Percentiles rank a stretch among this genome's conserved stretches.
Conservation (phyloP, 768 basidiomycete species). For the Podaxis sp. region DNA sequence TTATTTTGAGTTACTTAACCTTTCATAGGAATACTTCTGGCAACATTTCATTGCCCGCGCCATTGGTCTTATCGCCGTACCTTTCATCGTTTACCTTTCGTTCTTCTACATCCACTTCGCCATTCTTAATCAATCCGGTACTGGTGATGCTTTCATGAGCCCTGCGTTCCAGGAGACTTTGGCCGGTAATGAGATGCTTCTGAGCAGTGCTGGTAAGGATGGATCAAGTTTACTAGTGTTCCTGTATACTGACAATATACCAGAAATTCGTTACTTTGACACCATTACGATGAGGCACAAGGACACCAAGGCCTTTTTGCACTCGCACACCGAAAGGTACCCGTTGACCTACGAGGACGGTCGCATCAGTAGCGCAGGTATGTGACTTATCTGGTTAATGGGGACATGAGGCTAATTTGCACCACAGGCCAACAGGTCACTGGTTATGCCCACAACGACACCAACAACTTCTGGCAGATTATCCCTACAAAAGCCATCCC, state of each 20-base stretch:
- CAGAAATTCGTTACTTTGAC: slow-evolving; percentile 95
- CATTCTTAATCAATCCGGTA: slow-evolving; percentile 82
- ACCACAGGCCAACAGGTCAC: slow-evolving; percentile 88
- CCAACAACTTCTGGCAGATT: slow-evolving; percentile 95
- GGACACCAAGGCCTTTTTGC: slow-evolving; percentile 89
- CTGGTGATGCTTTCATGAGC: slow-evolving; percentile 97
- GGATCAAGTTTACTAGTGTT: neutral
- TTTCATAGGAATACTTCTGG: slow-evolving; percentile 76
- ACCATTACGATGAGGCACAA: slow-evolving; percentile 86
- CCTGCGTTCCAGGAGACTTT: slow-evolving; percentile 98
- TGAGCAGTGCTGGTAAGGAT: slow-evolving; percentile 83
- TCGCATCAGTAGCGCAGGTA: slow-evolving; percentile 91
- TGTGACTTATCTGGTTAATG: slow-evolving; percentile 3
- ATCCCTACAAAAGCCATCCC: slow-evolving; percentile 94
- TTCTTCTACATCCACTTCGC: slow-evolving; percentile 97
- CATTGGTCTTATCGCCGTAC: slow-evolving; percentile 82
- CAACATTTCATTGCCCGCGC: slow-evolving; percentile 87
- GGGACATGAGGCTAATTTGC: slow-evolving; percentile 4
- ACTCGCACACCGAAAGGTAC: slow-evolving; percentile 90
- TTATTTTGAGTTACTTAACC: neutral
- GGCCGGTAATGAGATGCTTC: slow-evolving; percentile 83
- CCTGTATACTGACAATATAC: slow-evolving; percentile 6
- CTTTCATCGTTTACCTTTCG: slow-evolving; percentile 85
- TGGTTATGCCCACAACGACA: slow-evolving; percentile 90
- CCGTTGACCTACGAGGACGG: slow-evolving; percentile 95